A percentile compares a stretch with the other conserved stretches of the same genome.
Conservation (phyloP, 2,329 filamentous ascomycete species). For the Davidsoniella australis region DNA sequence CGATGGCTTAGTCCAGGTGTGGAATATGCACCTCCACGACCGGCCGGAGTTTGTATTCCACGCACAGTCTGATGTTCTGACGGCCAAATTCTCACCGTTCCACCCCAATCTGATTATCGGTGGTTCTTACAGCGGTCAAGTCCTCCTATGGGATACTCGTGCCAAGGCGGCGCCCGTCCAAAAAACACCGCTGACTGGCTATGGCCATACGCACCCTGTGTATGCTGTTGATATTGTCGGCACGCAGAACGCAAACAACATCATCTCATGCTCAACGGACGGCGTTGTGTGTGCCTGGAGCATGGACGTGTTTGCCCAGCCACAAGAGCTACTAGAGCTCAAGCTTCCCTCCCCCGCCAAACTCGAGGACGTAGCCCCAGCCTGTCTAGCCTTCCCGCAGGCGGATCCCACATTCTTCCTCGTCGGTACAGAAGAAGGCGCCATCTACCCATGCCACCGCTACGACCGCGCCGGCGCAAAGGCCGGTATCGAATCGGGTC, state of each 20-base stretch:
- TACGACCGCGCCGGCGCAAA: slow-evolving; percentile 97
- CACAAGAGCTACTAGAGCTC: slow-evolving; percentile 83
- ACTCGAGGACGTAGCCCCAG: slow-evolving; percentile 79
- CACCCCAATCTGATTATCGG: slow-evolving; percentile 93
- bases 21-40: slow-evolving; percentile 90
- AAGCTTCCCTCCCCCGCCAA: slow-evolving; percentile 72
- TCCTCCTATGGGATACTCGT: slow-evolving; percentile 91
- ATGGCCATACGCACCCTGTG: slow-evolving; percentile 88
- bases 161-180: slow-evolving; percentile 79
- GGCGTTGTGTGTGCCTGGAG: slow-evolving; percentile 95
- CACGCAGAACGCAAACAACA: slow-evolving; percentile 97
- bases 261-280: slow-evolving; percentile 91
- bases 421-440: slow-evolving; percentile 89
- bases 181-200: slow-evolving; percentile 87
- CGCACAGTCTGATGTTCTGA: slow-evolving; percentile 85
- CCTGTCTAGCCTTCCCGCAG: slow-evolving; percentile 84
- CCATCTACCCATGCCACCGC: slow-evolving; percentile 88
- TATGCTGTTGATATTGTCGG: slow-evolving; percentile 93
- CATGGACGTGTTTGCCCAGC: slow-evolving; percentile 93
- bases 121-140: slow-evolving; percentile 90
- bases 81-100: slow-evolving; percentile 95
- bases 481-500: slow-evolving; percentile 77
- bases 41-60: slow-evolving; percentile 94
- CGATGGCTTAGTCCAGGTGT: slow-evolving; percentile 84
- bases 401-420: slow-evolving; percentile 96